Percentiles rank a stretch among this genome's conserved stretches.
These are phyloP conservation scores for Sporisorium scitamineum DNA, from an alignment of 1,284 basidiomycete genomes.

Conservation along the genomic window DNA sequence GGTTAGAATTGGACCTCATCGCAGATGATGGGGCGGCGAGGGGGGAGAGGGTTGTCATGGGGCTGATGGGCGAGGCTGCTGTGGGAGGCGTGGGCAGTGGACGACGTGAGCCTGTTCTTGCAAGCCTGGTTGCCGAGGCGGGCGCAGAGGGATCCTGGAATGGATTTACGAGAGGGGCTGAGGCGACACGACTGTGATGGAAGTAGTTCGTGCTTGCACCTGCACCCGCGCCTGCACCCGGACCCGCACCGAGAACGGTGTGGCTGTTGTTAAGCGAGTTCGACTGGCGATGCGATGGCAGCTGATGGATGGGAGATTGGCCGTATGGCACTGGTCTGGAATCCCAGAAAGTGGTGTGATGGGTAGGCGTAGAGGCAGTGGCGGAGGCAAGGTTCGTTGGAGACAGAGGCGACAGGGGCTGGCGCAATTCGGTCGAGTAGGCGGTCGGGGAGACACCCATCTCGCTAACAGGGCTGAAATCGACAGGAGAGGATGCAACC, in stretches of 20 bases:
- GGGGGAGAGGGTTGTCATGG: slow-evolving; percentile 9
- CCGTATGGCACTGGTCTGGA: neutral
- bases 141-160: slow-evolving; percentile 22
- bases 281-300: slow-evolving; percentile 12
- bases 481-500: slow-evolving; percentile 7
- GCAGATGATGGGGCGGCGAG: neutral
- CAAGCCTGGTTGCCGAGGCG: neutral
- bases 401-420: slow-evolving; percentile 24
- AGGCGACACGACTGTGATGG: slow-evolving; percentile 15
- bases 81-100: slow-evolving; percentile 34
- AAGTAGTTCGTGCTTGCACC: slow-evolving; percentile 2
- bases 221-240: too few relatives aligned
- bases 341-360: slow-evolving; percentile 9
- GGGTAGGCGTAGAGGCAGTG: slow-evolving; percentile 8
- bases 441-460: slow-evolving; percentile 8
- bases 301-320: neutral
- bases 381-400: slow-evolving; percentile 18
- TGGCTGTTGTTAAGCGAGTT: slow-evolving; percentile 13
- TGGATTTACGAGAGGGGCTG: slow-evolving; percentile 13
- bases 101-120: slow-evolving; percentile 23
- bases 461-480: slow-evolving; percentile 14
- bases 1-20: neutral
- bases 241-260: neutral
- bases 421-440: slow-evolving; percentile 9
- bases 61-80: slow-evolving; percentile 14